These are phyloP conservation scores for Physcomitrellopsis africana DNA, from an alignment of 225 moss, liverwort and hornwort genomes.

Conservation along the genomic window DNA sequence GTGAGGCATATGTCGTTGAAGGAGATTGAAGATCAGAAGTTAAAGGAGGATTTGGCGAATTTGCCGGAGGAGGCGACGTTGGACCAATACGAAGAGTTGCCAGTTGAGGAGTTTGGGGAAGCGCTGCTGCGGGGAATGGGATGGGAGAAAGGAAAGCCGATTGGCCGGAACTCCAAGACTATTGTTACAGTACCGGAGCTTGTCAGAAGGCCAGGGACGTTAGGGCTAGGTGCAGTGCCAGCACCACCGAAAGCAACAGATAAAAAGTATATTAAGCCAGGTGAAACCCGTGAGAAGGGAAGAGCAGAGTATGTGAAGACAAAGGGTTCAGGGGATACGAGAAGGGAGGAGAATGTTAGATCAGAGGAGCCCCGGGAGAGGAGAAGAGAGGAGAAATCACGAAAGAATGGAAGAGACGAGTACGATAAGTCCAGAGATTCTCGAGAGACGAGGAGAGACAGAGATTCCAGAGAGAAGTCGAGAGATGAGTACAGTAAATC, in stretches of 20 bases:
- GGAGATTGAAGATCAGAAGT: conserved; percentile 76
- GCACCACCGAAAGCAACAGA: conserved; percentile 53
- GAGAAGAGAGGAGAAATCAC: conserved; percentile 13
- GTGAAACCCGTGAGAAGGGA: conserved; percentile 56
- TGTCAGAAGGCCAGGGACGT: conserved; percentile 58
- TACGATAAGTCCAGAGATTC: conserved; percentile 1
- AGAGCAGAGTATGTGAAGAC: conserved; percentile 14
- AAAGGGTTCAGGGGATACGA: neutral
- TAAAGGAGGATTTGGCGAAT: conserved; percentile 60
- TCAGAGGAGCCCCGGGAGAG: conserved; percentile 2
- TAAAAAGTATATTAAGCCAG: conserved; percentile 73
- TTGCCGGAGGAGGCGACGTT: conserved; percentile 79
- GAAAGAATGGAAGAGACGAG: conserved; percentile 8
- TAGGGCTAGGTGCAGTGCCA: conserved; percentile 79
- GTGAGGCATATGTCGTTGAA: conserved; percentile 47
- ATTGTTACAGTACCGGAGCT: conserved; percentile 67
- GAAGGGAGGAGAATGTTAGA: neutral
- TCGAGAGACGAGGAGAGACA: neutral
- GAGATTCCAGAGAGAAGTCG: neutral
- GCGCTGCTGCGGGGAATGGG: conserved; percentile 93
- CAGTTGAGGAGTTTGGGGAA: conserved; percentile 86
- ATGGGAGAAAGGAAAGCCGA: conserved; percentile 96
- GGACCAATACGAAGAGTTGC: conserved; percentile 83
- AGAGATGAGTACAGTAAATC: neutral
- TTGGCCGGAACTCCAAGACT: conserved; percentile 70